Conservation (phyloP, 78 protist species). For the Dictyostelium intermedium region DNA sequence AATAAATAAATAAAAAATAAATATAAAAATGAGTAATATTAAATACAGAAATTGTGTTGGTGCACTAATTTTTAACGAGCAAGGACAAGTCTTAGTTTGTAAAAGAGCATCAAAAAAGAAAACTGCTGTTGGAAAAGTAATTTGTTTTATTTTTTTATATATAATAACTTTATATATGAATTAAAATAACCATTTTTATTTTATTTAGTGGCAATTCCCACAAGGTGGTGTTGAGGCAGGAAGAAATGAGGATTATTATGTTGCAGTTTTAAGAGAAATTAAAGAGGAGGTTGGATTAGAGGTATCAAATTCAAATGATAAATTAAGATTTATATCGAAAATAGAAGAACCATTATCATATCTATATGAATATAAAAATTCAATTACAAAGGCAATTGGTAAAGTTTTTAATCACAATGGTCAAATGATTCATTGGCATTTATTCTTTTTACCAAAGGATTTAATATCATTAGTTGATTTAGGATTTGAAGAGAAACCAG, state of each 20-base stretch:
- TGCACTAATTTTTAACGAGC: conserved; percentile 39
- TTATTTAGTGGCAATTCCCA: conserved; percentile 58
- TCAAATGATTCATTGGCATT: conserved; percentile 36
- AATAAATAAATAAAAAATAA: neutral
- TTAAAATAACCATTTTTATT: no score
- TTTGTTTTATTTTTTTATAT: no score
- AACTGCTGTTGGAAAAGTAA: conserved; percentile 27
- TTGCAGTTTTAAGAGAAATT: conserved; percentile 51
- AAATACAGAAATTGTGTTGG: conserved; percentile 60
- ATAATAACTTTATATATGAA: no score
- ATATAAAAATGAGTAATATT: neutral
- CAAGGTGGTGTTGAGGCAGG: conserved; percentile 57
- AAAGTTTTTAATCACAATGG: neutral
- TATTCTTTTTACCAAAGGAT: conserved; percentile 9
- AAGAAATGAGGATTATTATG: conserved; percentile 5
- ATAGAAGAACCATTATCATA: neutral
- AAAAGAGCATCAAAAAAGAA: conserved; percentile 36
- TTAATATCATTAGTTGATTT: neutral
- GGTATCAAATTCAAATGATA: neutral
- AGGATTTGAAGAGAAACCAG: conserved; percentile 22
- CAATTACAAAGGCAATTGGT: neutral
- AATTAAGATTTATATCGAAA: neutral
- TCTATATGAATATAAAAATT: neutral
- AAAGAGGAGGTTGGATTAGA: conserved; percentile 61
- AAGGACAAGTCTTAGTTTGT: conserved; percentile 30